These are phyloP conservation scores for Boletellus dicymbophilus DNA, from an alignment of 1,284 basidiomycete species.

Conservation along the genomic window DNA sequence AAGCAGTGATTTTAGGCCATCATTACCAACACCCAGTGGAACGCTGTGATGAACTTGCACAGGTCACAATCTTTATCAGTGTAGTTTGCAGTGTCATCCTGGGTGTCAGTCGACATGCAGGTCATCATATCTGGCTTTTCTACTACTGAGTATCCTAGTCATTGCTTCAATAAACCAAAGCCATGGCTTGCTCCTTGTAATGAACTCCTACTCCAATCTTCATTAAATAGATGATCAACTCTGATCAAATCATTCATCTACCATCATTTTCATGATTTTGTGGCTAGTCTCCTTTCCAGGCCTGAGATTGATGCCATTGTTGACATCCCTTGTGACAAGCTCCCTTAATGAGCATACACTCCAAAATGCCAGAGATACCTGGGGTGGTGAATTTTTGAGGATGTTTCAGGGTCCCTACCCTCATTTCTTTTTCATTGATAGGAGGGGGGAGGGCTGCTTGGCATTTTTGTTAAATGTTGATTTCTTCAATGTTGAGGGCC, in stretches of 20 bases:
- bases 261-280: conserved; percentile 3
- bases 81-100: not conserved
- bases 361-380: not conserved
- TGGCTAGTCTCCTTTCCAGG: not conserved
- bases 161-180: conserved; percentile 1
- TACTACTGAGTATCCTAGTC: conserved; percentile 1
- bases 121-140: not conserved
- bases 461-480: not conserved
- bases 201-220: not conserved
- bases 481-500: not conserved
- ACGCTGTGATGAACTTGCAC: not conserved
- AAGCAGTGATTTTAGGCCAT: not conserved
- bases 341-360: not conserved
- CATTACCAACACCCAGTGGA: not conserved
- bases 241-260: conserved; percentile 5
- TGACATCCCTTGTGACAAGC: not conserved
- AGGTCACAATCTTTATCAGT: not conserved
- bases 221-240: not conserved
- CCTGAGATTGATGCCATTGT: not conserved
- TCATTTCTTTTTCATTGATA: not conserved
- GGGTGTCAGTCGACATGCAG: not conserved
- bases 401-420: not conserved
- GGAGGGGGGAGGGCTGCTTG: not conserved
- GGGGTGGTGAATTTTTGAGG: conserved; percentile 1
- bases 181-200: conserved; percentile 1